Percentiles rank a stretch among this genome's conserved stretches.
phyloP scores from a whole-genome alignment of 148 eudicot genomes.

The Oxyria digyna region DNA sequence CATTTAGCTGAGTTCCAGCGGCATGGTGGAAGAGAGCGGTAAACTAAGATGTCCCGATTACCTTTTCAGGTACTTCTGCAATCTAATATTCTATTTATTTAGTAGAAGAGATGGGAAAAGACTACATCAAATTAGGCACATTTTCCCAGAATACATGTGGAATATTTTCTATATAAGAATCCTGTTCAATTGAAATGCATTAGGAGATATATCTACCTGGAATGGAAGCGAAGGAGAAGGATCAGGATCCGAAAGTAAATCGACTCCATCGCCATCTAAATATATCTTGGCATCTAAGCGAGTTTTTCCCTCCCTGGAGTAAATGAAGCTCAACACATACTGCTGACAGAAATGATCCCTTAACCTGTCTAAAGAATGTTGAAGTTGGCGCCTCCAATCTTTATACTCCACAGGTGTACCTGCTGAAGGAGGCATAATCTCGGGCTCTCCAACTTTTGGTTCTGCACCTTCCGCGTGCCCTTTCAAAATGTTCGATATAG shows the following conservation, averaged over 20 bases:
- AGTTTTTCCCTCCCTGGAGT: conserved; percentile 79
- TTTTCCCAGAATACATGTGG: background rate
- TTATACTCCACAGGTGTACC: conserved; percentile 52
- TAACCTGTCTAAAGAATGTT: conserved; percentile 82
- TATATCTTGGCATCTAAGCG: conserved; percentile 81
- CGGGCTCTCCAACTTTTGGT: conserved; percentile 26
- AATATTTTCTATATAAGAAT: background rate
- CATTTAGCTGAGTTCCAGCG: background rate
- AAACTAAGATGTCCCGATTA: background rate
- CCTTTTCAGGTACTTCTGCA: background rate
- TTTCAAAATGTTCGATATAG: conserved; percentile 61
- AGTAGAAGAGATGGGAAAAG: background rate
- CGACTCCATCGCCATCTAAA: conserved; percentile 54
- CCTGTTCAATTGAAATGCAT: background rate
- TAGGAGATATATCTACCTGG: conserved; percentile 43
- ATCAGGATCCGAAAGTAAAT: conserved; percentile 45
- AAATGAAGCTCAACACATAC: conserved; percentile 80
- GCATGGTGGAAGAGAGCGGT: background rate
- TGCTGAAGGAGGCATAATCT: conserved; percentile 26
- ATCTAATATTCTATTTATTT: background rate
- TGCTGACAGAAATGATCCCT: conserved; percentile 93
- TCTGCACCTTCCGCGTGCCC: conserved; percentile 57
- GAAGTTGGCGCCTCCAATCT: conserved; percentile 95
- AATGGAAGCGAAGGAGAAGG: conserved; percentile 95
- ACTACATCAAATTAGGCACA: background rate